phyloP scores from a whole-genome alignment of 176 grass and related monocot species.

The Eleusine indica region DNA sequence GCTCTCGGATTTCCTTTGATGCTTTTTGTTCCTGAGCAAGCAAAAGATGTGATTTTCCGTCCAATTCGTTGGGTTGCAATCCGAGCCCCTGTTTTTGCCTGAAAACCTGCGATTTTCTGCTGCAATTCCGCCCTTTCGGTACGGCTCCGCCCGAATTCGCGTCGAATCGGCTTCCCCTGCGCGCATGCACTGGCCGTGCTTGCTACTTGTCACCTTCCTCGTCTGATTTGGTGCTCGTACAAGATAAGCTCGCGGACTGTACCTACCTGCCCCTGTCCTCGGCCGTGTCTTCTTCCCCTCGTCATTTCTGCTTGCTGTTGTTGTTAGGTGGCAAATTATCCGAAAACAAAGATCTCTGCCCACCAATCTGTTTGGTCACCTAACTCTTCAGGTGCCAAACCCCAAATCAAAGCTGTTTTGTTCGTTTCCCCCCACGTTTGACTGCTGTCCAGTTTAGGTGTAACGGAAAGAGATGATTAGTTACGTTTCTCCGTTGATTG shows the following conservation, averaged over 20 bases:
- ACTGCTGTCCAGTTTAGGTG: slow-evolving; percentile 10
- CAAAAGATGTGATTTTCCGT: background rate
- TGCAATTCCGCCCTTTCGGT: no score
- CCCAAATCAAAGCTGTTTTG: background rate
- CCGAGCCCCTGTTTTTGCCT: background rate
- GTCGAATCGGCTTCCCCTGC: background rate
- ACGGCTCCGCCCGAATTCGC: background rate
- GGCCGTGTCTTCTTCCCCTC: background rate
- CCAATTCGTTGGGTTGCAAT: background rate
- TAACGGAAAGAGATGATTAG: slow-evolving; percentile 16
- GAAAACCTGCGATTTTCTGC: background rate
- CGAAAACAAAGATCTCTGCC: background rate
- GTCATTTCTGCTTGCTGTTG: slow-evolving; percentile 12
- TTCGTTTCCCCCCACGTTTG: background rate
- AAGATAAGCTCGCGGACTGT: slow-evolving; percentile 16
- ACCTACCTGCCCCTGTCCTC: background rate
- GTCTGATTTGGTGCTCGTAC: background rate
- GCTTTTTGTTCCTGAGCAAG: no score
- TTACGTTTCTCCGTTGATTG: background rate
- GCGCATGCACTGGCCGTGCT: background rate
- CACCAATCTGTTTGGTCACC: background rate
- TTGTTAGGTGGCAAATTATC: background rate
- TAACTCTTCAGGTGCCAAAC: background rate
- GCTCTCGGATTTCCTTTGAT: no score
- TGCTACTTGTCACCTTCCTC: background rate